A percentile compares a stretch with the other conserved stretches of the same genome.
Evolutionary conservation across 768 basidiomycete genomes (phyloP).

Genomic region (Mrakia frigida): DNA sequence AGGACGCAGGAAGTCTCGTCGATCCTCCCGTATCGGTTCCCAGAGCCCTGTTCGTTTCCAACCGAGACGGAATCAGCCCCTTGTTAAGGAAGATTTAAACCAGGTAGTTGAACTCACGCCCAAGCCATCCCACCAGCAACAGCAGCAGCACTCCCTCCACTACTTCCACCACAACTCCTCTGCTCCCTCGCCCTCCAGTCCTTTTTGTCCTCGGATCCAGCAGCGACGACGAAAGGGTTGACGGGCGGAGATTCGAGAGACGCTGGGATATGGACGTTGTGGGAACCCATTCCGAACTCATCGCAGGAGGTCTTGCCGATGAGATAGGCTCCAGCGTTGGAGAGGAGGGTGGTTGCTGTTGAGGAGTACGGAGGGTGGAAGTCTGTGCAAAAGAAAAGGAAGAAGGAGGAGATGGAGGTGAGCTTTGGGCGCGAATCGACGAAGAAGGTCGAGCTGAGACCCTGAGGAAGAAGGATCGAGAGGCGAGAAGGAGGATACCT

Average conservation of each 20-base stretch:
- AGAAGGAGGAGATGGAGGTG: neutral
- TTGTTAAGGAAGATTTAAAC: too few species aligned
- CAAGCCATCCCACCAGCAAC: constrained; percentile 78
- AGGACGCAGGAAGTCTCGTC: constrained; percentile 83
- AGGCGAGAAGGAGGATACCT: constrained; percentile 47
- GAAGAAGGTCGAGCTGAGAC: neutral
- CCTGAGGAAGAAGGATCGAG: neutral
- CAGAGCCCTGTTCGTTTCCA: constrained; percentile 61
- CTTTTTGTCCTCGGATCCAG: neutral
- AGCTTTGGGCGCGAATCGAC: neutral
- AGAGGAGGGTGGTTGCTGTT: constrained; percentile 66
- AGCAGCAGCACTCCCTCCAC: constrained; percentile 90
- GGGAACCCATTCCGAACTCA: constrained; percentile 97
- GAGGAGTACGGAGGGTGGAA: constrained; percentile 80
- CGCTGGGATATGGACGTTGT: constrained; percentile 70
- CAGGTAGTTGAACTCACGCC: constrained; percentile 55
- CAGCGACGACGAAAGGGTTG: constrained; percentile 17
- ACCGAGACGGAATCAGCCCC: neutral
- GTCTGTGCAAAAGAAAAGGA: constrained; percentile 46
- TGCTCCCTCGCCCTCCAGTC: constrained; percentile 20
- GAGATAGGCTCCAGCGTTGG: constrained; percentile 61
- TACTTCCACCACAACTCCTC: constrained; percentile 60
- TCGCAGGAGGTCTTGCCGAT: constrained; percentile 91
- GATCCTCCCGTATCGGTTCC: constrained; percentile 97
- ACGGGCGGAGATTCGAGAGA: constrained; percentile 20